Evolutionary conservation across 495 filamentous ascomycete genomes (phyloP).

Genomic region (Lasiosphaeria hispida): DNA sequence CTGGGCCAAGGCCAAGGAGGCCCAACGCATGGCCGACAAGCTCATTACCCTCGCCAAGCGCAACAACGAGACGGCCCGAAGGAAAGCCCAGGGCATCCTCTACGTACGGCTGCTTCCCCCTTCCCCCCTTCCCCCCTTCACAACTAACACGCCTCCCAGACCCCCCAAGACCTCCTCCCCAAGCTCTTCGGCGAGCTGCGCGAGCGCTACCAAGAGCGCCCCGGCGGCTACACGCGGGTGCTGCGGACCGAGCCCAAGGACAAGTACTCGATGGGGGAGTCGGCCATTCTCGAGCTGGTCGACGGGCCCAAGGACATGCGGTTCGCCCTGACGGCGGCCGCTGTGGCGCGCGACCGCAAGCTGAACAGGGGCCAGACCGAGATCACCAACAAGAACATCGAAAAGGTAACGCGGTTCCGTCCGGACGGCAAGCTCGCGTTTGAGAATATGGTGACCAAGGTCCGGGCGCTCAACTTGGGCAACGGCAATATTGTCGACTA

Average conservation of each 20-base stretch:
- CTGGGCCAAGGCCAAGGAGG: constrained; percentile 95
- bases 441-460: constrained; percentile 66
- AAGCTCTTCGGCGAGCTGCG: constrained; percentile 85
- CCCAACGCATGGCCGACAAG: constrained; percentile 88
- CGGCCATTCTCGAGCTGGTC: constrained; percentile 92
- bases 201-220: constrained; percentile 73
- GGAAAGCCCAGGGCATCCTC: constrained; percentile 69
- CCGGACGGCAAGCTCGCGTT: constrained; percentile 62
- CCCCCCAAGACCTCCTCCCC: constrained; percentile 65
- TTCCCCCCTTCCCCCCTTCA: background rate
- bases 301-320: constrained; percentile 94
- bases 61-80: constrained; percentile 72
- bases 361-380: constrained; percentile 56
- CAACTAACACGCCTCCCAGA: constrained; percentile 25
- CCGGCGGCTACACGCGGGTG: constrained; percentile 92
- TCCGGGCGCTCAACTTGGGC: constrained; percentile 37
- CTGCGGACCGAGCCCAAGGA: constrained; percentile 81
- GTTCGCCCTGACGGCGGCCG: constrained; percentile 85
- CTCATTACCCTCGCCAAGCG: constrained; percentile 89
- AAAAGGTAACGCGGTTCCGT: constrained; percentile 82
- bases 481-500: no score
- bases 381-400: constrained; percentile 71
- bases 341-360: constrained; percentile 61
- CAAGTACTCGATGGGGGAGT: constrained; percentile 73
- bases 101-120: constrained; percentile 60